Base-by-base conservation (phyloP, 192 early-diverging fungal genomes). In the Kappamyces sp. region DNA sequence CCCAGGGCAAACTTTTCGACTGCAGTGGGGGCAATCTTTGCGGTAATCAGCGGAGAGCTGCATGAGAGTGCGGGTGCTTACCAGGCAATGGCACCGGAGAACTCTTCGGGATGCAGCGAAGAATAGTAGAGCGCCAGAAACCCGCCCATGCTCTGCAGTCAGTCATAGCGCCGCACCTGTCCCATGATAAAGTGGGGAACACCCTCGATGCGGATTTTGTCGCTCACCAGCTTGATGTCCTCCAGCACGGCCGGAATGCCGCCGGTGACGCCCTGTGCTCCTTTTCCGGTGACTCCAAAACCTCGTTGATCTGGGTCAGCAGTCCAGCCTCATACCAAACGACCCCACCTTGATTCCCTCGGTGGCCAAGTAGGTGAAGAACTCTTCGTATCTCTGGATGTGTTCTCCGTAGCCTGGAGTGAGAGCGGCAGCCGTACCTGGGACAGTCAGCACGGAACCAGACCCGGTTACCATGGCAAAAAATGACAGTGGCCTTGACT, bases 141-240 rank as follows among this genome's bases (percentile, higher is more conserved):
- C 5, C 51, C 51, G 12, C 51, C 51, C 29, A 29, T 5, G n/a
- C 29, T 5, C 36, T n/a, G 41, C 15, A 36, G 22, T 45, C 22
- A 22, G 43, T 45, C 12, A n/a, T 0, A 53, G 32, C 5, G 1
- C 12, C 14, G 14, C 4, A 35, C 41, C 14, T 53, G 51, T 31
- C 51, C 51, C 12, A 53, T 22, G 41, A 29, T 29, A 53, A 53
- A 53, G 29, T 53, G 51, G 8, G 51, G 51, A 30, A 30, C 31
- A 8, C 51, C 51, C 12, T n/a, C 51, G 14, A 53, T 53, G 12
- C 31, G 36, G 51, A 53, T 32, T 29, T 53, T 11, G 4, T 53
- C 41, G 14, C 36, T 11, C 5, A 53, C 31, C 29, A 53, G 14
- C 29, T 30, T 11, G 41, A 53, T 32, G 14, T 53, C 51, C 29